Evolutionary conservation across 495 filamentous ascomycete species (phyloP).

Genomic region (Penicillium cosmopolitanum): DNA sequence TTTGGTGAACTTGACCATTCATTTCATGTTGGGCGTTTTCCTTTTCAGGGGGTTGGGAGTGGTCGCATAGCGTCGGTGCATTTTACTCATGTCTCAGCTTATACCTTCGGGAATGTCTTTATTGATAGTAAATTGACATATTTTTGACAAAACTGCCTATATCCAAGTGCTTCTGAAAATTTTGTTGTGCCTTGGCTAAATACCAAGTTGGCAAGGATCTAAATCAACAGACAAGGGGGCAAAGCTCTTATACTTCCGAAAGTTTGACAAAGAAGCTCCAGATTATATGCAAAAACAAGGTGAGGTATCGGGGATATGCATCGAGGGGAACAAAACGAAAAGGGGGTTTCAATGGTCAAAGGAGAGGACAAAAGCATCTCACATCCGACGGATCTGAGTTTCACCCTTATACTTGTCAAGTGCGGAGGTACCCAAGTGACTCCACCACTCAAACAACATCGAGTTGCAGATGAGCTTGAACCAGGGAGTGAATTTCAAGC

Average conservation of each 20-base stretch:
- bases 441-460: constrained; percentile 99
- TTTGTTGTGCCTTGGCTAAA: not conserved
- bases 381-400: constrained; percentile 88
- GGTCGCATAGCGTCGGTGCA: not conserved
- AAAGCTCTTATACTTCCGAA: not conserved
- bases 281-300: constrained; percentile 2
- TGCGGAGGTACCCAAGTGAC: constrained; percentile 71
- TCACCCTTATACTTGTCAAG: constrained; percentile 87
- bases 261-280: not conserved
- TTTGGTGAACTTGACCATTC: not conserved
- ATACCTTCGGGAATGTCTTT: too few relatives aligned
- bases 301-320: constrained; percentile 22
- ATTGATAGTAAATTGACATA: too few relatives aligned
- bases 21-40: not conserved
- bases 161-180: not conserved
- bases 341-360: not conserved
- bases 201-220: not conserved
- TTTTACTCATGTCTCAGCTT: too few relatives aligned
- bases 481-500: constrained; percentile 92
- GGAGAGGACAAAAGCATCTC: not conserved
- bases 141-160: too few relatives aligned
- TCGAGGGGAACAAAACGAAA: constrained; percentile 9
- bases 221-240: not conserved
- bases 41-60: not conserved
- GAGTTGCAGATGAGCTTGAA: constrained; percentile 99